Conservation (phyloP, 1,284 basidiomycete species). For the Ceratobasidium sp. region DNA sequence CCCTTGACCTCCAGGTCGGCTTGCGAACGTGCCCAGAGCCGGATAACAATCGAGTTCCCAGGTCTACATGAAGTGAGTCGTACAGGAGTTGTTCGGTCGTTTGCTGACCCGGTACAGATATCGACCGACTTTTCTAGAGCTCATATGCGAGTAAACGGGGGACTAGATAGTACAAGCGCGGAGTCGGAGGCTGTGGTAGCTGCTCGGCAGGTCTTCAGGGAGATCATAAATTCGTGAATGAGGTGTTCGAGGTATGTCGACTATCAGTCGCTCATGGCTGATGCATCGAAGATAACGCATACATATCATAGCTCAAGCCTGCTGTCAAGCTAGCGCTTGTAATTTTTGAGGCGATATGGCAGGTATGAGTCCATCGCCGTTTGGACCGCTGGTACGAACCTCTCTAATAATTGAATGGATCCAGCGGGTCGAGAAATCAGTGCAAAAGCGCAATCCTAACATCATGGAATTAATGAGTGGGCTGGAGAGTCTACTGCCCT, state of each 20-base stretch:
- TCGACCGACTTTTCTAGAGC: too few species aligned
- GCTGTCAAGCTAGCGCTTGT: not conserved
- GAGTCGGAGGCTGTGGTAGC: not conserved
- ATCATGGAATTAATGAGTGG: not conserved
- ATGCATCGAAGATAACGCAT: not conserved
- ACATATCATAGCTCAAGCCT: not conserved
- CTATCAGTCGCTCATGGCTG: not conserved
- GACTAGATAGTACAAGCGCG: not conserved
- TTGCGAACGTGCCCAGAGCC: too few species aligned
- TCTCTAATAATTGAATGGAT: not conserved
- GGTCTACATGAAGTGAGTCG: too few species aligned
- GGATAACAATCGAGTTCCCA: too few species aligned
- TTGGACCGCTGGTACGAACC: too few species aligned
- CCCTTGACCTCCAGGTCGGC: too few species aligned
- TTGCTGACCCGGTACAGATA: too few species aligned
- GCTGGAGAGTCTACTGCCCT: not conserved
- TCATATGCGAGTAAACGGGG: not conserved
- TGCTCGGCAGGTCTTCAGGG: constrained; percentile 1
- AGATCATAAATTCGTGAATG: not conserved
- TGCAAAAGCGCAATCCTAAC: not conserved
- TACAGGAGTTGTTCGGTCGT: too few species aligned
- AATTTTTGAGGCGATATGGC: not conserved
- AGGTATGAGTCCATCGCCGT: not conserved
- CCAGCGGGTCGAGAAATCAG: not conserved
- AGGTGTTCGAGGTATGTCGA: not conserved